phyloP scores from a whole-genome alignment of 2,329 filamentous ascomycete species.

The Penicillium janthinellum region DNA sequence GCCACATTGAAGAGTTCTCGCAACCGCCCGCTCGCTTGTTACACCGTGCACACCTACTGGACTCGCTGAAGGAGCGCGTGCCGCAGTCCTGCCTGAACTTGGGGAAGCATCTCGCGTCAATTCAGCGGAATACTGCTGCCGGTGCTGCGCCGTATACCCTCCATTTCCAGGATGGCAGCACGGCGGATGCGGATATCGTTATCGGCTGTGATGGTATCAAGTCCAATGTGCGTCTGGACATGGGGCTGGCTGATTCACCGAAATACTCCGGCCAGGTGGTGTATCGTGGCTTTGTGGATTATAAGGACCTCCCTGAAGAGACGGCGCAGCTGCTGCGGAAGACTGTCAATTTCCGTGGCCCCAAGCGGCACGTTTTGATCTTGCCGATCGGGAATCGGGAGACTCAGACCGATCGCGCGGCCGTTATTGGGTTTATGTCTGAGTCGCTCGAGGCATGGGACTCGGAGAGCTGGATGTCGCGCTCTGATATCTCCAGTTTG shows the following conservation, averaged over 20 bases:
- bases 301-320: constrained; percentile 34
- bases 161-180: constrained; percentile 48
- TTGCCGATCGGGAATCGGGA: constrained; percentile 43
- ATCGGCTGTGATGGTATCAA: constrained; percentile 55
- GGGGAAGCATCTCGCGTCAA: constrained; percentile 28
- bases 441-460: constrained; percentile 40
- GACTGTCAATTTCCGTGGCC: constrained; percentile 39
- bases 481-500: constrained; percentile 36
- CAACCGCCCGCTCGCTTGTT: constrained; percentile 30
- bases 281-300: constrained; percentile 41
- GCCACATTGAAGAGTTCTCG: constrained; percentile 34
- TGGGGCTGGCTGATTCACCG: constrained; percentile 32
- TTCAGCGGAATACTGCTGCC: constrained; percentile 22
- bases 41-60: constrained; percentile 38
- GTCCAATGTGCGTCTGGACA: constrained; percentile 45
- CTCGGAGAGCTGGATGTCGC: constrained; percentile 40
- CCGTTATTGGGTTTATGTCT: constrained; percentile 42
- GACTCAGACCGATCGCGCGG: constrained; percentile 34
- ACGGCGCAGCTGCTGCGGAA: constrained; percentile 35
- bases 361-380: constrained; percentile 37
- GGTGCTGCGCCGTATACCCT: constrained; percentile 36
- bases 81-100: constrained; percentile 30
- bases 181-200: constrained; percentile 45
- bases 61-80: constrained; percentile 38
- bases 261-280: constrained; percentile 42